These are phyloP conservation scores for Pyracantha coccinea DNA, from an alignment of 331 rosid genomes.

Conservation along the genomic window DNA sequence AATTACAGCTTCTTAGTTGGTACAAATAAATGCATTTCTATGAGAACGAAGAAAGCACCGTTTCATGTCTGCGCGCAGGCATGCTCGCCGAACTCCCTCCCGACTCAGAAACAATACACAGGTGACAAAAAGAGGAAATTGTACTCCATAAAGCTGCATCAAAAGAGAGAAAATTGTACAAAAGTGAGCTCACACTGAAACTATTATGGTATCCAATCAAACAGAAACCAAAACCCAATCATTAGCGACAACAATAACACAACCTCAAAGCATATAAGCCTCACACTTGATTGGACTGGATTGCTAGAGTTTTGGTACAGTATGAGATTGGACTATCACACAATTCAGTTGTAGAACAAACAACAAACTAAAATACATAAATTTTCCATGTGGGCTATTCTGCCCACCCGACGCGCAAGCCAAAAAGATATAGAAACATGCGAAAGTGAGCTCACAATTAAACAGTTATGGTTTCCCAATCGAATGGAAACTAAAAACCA, in stretches of 20 bases:
- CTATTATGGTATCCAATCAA: not conserved
- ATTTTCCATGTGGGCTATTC: too few relatives aligned
- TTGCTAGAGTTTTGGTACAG: not conserved
- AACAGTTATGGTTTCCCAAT: too few relatives aligned
- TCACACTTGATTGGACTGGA: not conserved
- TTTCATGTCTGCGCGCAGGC: slow-evolving; percentile 70
- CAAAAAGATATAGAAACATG: too few relatives aligned
- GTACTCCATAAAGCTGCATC: slow-evolving; percentile 82
- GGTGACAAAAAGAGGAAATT: slow-evolving; percentile 81
- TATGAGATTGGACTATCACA: not conserved
- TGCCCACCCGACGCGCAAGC: too few relatives aligned
- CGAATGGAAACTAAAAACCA: too few relatives aligned
- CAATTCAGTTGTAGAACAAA: too few relatives aligned
- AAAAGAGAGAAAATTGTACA: slow-evolving; percentile 1
- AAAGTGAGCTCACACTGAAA: not conserved
- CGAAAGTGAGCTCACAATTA: too few relatives aligned
- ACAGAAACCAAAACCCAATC: not conserved
- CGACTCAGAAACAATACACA: slow-evolving; percentile 86
- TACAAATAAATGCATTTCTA: slow-evolving; percentile 3
- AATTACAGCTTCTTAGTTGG: not conserved
- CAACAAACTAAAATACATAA: too few relatives aligned
- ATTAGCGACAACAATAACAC: not conserved
- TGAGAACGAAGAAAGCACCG: slow-evolving; percentile 30
- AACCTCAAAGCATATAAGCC: not conserved
- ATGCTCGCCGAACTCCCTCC: slow-evolving; percentile 93